These are phyloP conservation scores for Truncatella angustata DNA, from an alignment of 2,329 filamentous ascomycete species.

Conservation along the genomic window DNA sequence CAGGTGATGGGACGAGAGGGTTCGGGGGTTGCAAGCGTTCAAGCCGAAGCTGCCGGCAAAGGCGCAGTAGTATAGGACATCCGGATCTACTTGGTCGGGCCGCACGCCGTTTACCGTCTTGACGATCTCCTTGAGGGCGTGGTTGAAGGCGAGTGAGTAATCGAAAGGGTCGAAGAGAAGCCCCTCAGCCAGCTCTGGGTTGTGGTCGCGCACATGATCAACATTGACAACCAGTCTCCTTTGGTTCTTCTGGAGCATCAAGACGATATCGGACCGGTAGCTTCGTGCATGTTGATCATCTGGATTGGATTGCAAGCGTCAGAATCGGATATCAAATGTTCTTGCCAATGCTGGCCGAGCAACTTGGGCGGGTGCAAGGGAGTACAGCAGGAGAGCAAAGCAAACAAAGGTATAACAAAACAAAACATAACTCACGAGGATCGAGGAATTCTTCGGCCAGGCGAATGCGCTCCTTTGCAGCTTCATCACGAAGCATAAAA, in stretches of 20 bases:
- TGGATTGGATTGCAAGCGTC: slow-evolving; percentile 26
- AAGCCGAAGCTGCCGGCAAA: slow-evolving; percentile 95
- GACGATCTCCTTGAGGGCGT: slow-evolving; percentile 85
- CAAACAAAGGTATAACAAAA: too few relatives aligned
- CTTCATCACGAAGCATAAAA: slow-evolving; percentile 78
- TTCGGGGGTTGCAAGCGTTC: slow-evolving; percentile 91
- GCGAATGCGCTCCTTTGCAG: slow-evolving; percentile 77
- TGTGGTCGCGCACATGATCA: slow-evolving; percentile 89
- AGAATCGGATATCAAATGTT: too few relatives aligned
- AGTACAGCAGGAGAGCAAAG: too few relatives aligned
- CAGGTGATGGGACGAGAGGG: slow-evolving; percentile 81
- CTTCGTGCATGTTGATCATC: slow-evolving; percentile 60
- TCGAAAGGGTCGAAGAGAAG: slow-evolving; percentile 87
- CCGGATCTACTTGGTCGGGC: slow-evolving; percentile 71
- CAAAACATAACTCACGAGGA: slow-evolving; percentile 81
- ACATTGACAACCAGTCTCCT: slow-evolving; percentile 70
- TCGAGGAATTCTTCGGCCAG: slow-evolving; percentile 91
- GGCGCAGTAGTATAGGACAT: slow-evolving; percentile 93
- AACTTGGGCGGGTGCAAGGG: too few relatives aligned
- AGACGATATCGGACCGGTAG: slow-evolving; percentile 85
- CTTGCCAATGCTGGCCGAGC: too few relatives aligned
- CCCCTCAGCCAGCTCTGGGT: slow-evolving; percentile 72
- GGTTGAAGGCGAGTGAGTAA: slow-evolving; percentile 83
- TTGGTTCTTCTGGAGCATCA: slow-evolving; percentile 69
- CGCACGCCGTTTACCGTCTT: slow-evolving; percentile 74